phyloP scores from a whole-genome alignment of 805 yeast genomes.

The baker's yeast (Saccharomyces cerevisiae) region DNA sequence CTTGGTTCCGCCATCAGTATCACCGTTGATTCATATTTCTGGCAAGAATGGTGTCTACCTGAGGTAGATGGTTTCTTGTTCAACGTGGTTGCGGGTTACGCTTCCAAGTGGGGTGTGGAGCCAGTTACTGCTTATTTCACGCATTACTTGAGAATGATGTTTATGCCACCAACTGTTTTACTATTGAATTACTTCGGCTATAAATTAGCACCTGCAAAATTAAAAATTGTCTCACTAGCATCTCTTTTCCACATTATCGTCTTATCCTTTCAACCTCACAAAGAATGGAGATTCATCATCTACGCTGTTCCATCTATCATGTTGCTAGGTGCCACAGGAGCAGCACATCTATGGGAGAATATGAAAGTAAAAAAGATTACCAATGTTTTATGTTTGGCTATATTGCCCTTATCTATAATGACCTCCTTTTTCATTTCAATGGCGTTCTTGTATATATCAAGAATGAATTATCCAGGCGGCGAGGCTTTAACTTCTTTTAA shows the following conservation, averaged over 20 bases:
- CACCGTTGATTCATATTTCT: conserved; percentile 66
- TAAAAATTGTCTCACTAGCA: conserved; percentile 43
- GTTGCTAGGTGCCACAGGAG: conserved; percentile 55
- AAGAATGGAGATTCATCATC: conserved; percentile 86
- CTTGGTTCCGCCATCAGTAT: conserved; percentile 39
- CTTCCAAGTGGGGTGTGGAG: conserved; percentile 77
- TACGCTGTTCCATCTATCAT: conserved; percentile 67
- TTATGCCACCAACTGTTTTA: conserved; percentile 40
- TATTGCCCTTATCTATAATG: conserved; percentile 30
- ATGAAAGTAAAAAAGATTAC: conserved; percentile 18
- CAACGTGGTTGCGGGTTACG: conserved; percentile 69
- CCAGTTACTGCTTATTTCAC: conserved; percentile 64
- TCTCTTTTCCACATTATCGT: conserved; percentile 47
- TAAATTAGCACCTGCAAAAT: conserved; percentile 29
- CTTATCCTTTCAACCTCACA: conserved; percentile 80
- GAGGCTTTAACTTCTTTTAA: conserved; percentile 54
- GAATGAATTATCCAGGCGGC: conserved; percentile 87
- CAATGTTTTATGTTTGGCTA: conserved; percentile 22
- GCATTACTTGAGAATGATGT: conserved; percentile 35
- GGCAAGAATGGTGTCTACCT: conserved; percentile 60
- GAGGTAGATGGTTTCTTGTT: conserved; percentile 65
- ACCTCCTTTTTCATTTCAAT: conserved; percentile 36
- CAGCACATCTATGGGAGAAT: conserved; percentile 34
- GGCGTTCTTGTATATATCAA: conserved; percentile 52
- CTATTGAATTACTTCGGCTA: conserved; percentile 33